These are phyloP conservation scores for Hanseniaspora pseudoguilliermondii DNA, from an alignment of 805 yeast genomes.

Conservation along the genomic window DNA sequence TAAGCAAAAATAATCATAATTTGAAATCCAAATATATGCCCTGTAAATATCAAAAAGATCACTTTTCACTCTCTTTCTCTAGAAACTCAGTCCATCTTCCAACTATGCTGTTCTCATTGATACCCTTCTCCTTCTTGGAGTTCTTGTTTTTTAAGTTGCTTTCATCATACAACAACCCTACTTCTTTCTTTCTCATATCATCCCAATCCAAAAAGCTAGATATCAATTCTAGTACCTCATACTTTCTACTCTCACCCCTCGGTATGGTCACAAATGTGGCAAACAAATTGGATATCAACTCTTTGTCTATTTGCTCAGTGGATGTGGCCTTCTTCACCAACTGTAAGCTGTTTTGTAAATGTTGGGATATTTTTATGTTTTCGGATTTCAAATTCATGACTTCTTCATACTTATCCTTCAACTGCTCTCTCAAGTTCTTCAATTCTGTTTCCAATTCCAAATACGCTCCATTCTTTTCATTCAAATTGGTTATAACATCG, in stretches of 20 bases:
- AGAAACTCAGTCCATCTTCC: slow-evolving; percentile 69
- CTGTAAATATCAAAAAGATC: not conserved
- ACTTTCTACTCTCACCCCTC: slow-evolving; percentile 86
- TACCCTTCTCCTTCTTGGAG: slow-evolving; percentile 28
- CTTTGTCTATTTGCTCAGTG: slow-evolving; percentile 72
- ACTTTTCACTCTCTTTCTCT: slow-evolving; percentile 51
- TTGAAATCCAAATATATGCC: too few species aligned
- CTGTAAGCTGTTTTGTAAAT: slow-evolving; percentile 81
- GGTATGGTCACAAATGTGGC: slow-evolving; percentile 78
- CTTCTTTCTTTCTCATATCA: slow-evolving; percentile 60
- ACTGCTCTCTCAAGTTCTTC: slow-evolving; percentile 19
- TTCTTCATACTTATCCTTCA: slow-evolving; percentile 32
- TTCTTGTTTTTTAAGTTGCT: slow-evolving; percentile 17
- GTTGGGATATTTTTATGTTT: slow-evolving; percentile 85
- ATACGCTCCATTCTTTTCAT: slow-evolving; percentile 16
- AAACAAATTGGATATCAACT: slow-evolving; percentile 72
- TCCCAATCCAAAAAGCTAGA: slow-evolving; percentile 82
- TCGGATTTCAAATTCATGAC: slow-evolving; percentile 68
- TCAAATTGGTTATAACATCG: not conserved
- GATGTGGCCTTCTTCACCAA: slow-evolving; percentile 67
- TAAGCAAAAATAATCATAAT: not conserved
- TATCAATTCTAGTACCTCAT: slow-evolving; percentile 76
- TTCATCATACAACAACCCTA: slow-evolving; percentile 44
- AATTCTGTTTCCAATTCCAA: slow-evolving; percentile 20
- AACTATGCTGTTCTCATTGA: slow-evolving; percentile 37